These are phyloP conservation scores for Rossbeevera mucosa DNA, from an alignment of 768 basidiomycete species.

Conservation along the genomic window DNA sequence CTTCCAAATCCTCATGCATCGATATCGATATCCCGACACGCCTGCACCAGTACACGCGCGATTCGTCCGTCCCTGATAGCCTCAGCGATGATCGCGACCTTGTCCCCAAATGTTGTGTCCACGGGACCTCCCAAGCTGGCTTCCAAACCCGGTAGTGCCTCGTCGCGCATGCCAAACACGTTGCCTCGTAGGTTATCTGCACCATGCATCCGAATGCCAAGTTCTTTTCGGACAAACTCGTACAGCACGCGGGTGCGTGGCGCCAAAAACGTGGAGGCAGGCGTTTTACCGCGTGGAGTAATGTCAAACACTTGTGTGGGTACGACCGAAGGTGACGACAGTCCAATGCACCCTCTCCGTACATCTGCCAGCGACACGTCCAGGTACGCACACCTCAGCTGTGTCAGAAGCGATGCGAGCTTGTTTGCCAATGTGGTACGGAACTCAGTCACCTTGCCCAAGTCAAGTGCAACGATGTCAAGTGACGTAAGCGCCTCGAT, in stretches of 20 bases:
- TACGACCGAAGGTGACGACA: slow-evolving; percentile 13
- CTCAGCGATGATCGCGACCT: slow-evolving; percentile 74
- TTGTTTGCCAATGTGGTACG: slow-evolving; percentile 13
- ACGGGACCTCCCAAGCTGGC: slow-evolving; percentile 30
- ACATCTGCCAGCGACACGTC: slow-evolving; percentile 21
- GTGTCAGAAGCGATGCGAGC: slow-evolving; percentile 21
- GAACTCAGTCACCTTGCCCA: slow-evolving; percentile 24
- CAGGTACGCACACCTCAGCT: slow-evolving; percentile 28
- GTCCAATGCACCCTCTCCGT: slow-evolving; percentile 8
- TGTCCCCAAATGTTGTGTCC: slow-evolving; percentile 62
- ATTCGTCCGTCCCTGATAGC: slow-evolving; percentile 70
- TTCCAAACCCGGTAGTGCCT: slow-evolving; percentile 32
- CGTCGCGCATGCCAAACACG: slow-evolving; percentile 47
- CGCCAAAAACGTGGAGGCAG: slow-evolving; percentile 58
- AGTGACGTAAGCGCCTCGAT: slow-evolving; percentile 41
- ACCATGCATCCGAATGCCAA: slow-evolving; percentile 81
- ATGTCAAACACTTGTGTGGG: slow-evolving; percentile 38
- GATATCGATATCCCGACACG: slow-evolving; percentile 38
- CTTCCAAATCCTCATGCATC: slow-evolving; percentile 5
- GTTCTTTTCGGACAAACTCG: slow-evolving; percentile 63
- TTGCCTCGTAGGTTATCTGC: slow-evolving; percentile 62
- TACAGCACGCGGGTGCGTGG: slow-evolving; percentile 61
- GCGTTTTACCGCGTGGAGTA: slow-evolving; percentile 51
- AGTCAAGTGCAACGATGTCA: slow-evolving; percentile 14
- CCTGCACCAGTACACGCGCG: slow-evolving; percentile 48